Evolutionary conservation across 805 yeast species (phyloP).

Genomic region (Ogataea paradorogensis): DNA sequence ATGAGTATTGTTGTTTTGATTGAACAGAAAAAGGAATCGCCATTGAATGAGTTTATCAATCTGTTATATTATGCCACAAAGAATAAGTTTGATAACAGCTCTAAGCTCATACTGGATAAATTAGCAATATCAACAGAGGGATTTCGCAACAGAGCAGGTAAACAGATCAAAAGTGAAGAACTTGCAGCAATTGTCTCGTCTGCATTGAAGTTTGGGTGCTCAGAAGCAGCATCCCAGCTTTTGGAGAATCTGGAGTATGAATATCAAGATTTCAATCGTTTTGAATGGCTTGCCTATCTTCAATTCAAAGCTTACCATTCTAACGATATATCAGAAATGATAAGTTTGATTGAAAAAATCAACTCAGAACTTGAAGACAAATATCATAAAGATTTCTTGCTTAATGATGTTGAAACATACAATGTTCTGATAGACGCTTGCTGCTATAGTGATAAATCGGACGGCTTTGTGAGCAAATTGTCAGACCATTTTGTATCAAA

Average conservation of each 20-base stretch:
- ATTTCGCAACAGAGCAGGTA: neutral
- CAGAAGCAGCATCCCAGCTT: slow-evolving; percentile 18
- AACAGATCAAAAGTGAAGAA: slow-evolving; percentile 5
- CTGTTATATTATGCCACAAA: slow-evolving; percentile 28
- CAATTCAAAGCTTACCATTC: slow-evolving; percentile 22
- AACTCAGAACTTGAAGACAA: slow-evolving; percentile 13
- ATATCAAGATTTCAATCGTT: slow-evolving; percentile 15
- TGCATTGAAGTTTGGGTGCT: slow-evolving; percentile 22
- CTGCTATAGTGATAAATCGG: slow-evolving; percentile 29
- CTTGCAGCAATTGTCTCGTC: slow-evolving; percentile 26
- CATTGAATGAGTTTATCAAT: slow-evolving; percentile 20
- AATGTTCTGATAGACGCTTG: slow-evolving; percentile 27
- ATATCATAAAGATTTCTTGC: slow-evolving; percentile 16
- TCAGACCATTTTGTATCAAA: slow-evolving; percentile 30
- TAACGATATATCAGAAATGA: slow-evolving; percentile 9
- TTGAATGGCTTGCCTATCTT: slow-evolving; percentile 28
- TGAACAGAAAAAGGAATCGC: slow-evolving; percentile 2
- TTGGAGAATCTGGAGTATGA: slow-evolving; percentile 13
- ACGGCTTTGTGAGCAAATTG: slow-evolving; percentile 25
- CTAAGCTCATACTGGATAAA: slow-evolving; percentile 19
- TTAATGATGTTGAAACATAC: slow-evolving; percentile 25
- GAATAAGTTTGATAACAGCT: slow-evolving; percentile 28
- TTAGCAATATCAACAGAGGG: slow-evolving; percentile 15
- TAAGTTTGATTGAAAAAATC: slow-evolving; percentile 28
- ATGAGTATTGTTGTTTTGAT: slow-evolving; percentile 15